A percentile compares a stretch with the other conserved stretches of the same genome.
Evolutionary conservation across 176 grass and related monocot species (phyloP).

Genomic region (Oropetium thomaeum): DNA sequence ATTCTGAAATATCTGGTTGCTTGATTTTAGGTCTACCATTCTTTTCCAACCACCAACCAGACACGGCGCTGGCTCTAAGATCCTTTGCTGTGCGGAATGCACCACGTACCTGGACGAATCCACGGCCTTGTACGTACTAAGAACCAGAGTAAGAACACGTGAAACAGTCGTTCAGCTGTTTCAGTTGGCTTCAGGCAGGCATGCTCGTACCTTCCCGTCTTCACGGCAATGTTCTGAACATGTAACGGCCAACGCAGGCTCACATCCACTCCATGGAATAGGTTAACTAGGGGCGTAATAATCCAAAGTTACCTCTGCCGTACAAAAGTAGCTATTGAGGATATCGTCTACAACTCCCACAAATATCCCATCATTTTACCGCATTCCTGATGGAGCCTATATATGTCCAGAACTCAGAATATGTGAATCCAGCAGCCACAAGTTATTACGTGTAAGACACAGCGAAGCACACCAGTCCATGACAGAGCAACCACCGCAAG

Average conservation of each 20-base stretch:
- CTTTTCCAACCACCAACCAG: neutral
- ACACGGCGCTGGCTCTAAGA: neutral
- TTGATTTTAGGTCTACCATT: too few species aligned
- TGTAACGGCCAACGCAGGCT: too few species aligned
- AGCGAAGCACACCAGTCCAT: too few species aligned
- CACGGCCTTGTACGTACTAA: neutral
- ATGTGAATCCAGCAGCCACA: neutral
- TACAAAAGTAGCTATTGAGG: neutral
- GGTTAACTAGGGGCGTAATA: too few species aligned
- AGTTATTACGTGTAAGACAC: too few species aligned
- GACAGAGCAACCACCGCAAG: neutral
- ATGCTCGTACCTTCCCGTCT: constrained; percentile 7
- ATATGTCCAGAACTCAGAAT: neutral
- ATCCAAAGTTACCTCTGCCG: neutral
- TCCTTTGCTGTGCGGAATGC: neutral
- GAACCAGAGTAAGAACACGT: neutral
- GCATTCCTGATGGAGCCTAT: neutral
- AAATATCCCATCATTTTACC: neutral
- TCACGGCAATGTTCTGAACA: constrained; percentile 6
- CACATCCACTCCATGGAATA: too few species aligned
- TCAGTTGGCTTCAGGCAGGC: neutral
- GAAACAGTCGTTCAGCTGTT: neutral
- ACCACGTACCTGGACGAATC: constrained; percentile 4
- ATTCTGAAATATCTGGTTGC: neutral
- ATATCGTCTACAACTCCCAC: neutral